Conservation (phyloP, 2,329 filamentous ascomycete genomes). For the Aciculosporium take region DNA sequence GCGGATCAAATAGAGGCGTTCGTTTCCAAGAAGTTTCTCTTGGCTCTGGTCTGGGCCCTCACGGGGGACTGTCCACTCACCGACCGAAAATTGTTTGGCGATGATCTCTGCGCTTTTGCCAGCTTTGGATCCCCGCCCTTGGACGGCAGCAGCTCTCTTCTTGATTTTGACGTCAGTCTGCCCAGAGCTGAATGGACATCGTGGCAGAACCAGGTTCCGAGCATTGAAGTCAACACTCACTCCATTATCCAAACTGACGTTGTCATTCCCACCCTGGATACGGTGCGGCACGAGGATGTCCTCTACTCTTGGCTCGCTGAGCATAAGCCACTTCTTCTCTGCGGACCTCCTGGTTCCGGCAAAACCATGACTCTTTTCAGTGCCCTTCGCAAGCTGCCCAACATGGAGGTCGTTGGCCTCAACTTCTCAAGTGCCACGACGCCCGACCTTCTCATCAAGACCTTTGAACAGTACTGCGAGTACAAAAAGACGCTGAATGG, state of each 20-base stretch:
- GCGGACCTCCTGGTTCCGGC: slow-evolving; percentile 92
- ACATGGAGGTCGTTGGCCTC: slow-evolving; percentile 97
- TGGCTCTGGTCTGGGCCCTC: slow-evolving; percentile 88
- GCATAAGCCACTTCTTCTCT: slow-evolving; percentile 91
- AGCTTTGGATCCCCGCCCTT: slow-evolving; percentile 75
- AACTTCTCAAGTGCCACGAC: slow-evolving; percentile 99
- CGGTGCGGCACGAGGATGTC: slow-evolving; percentile 95
- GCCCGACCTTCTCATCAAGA: slow-evolving; percentile 94
- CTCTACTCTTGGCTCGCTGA: slow-evolving; percentile 98
- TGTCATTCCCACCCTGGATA: slow-evolving; percentile 95
- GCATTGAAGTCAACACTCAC: slow-evolving; percentile 94
- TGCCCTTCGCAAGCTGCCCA: slow-evolving; percentile 86
- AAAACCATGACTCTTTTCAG: slow-evolving; percentile 99
- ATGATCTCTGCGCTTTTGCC: slow-evolving; percentile 67
- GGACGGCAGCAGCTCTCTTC: slow-evolving; percentile 68
- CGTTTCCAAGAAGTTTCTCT: slow-evolving; percentile 81
- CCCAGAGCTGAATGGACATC: slow-evolving; percentile 79
- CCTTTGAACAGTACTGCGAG: slow-evolving; percentile 98
- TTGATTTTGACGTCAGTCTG: slow-evolving; percentile 85
- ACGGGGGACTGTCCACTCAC: slow-evolving; percentile 83
- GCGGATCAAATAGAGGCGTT: slow-evolving; percentile 80
- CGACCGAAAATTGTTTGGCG: slow-evolving; percentile 81
- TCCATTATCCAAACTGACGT: slow-evolving; percentile 96
- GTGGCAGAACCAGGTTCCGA: slow-evolving; percentile 91
- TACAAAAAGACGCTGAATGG: slow-evolving; percentile 98